These are phyloP conservation scores for Yamadazyma songkhlaensis DNA, from an alignment of 1,139 yeast species.

Conservation along the genomic window DNA sequence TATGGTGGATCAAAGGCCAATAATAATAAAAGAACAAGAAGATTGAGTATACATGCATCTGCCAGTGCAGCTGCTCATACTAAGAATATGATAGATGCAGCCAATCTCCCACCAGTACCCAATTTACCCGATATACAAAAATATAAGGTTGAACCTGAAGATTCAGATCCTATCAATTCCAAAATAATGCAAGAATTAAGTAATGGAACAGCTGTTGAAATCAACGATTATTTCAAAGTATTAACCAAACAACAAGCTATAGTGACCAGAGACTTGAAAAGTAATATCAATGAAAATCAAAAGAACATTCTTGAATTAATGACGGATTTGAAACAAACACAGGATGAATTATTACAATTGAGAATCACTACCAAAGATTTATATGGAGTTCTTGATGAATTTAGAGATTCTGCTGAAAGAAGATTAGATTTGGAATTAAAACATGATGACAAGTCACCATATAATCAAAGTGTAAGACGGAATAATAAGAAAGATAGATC, in stretches of 20 bases:
- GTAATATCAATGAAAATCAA: constrained; percentile 67
- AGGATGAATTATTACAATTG: constrained; percentile 59
- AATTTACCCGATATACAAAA: constrained; percentile 15
- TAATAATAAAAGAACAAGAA: constrained; percentile 20
- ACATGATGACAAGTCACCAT: constrained; percentile 11
- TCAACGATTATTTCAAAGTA: constrained; percentile 66
- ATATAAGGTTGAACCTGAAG: constrained; percentile 2
- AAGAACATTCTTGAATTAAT: constrained; percentile 70
- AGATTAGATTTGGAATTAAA: constrained; percentile 45
- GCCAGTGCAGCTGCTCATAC: constrained; percentile 36
- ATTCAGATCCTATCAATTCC: constrained; percentile 17
- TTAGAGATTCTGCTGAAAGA: constrained; percentile 67
- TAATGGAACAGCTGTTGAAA: constrained; percentile 69
- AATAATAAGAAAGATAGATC: constrained; percentile 52
- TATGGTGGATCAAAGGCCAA: constrained; percentile 10
- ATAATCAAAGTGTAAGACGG: constrained; percentile 6
- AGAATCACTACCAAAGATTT: constrained; percentile 62
- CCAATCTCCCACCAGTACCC: constrained; percentile 43
- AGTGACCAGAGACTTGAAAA: constrained; percentile 63
- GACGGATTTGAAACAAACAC: constrained; percentile 59
- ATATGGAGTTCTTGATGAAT: constrained; percentile 60
- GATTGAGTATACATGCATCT: constrained; percentile 44
- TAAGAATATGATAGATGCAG: constrained; percentile 25
- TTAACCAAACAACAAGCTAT: constrained; percentile 51
- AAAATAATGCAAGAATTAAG: constrained; percentile 55